Evolutionary conservation across 2,329 filamentous ascomycete species (phyloP).

Genomic region (Colletotrichum sublineola): DNA sequence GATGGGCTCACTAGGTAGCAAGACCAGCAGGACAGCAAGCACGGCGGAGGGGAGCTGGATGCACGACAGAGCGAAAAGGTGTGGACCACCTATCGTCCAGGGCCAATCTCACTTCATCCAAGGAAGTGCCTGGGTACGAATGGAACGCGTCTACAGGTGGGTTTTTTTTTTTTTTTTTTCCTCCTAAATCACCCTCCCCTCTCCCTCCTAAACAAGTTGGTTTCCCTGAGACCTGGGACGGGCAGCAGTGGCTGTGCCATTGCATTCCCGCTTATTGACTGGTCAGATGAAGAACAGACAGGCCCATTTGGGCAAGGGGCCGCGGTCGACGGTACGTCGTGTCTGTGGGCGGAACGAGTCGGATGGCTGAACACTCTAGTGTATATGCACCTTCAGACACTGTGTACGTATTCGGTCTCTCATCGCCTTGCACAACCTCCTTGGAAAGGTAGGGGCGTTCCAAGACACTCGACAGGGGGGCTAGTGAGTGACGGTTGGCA

Average conservation of each 20-base stretch:
- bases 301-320: constrained; percentile 18
- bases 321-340: constrained; percentile 15
- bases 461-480: constrained; percentile 8
- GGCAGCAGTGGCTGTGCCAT: constrained; percentile 29
- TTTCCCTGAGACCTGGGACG: background rate
- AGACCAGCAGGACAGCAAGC: constrained; percentile 1
- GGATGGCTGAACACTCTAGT: background rate
- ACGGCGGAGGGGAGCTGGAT: constrained; percentile 2
- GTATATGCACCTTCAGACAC: background rate
- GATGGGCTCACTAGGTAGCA: background rate
- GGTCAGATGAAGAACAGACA: constrained; percentile 22
- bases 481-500: background rate
- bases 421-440: background rate
- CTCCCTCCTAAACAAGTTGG: background rate
- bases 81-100: constrained; percentile 10
- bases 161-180: background rate
- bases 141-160: constrained; percentile 11
- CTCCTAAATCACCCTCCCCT: background rate
- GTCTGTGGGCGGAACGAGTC: constrained; percentile 12
- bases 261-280: constrained; percentile 25
- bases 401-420: background rate
- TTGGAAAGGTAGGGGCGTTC: constrained; percentile 2
- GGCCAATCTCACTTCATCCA: constrained; percentile 12
- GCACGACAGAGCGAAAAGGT: background rate
- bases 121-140: constrained; percentile 16